Conservation (phyloP, 2,329 filamentous ascomycete genomes). For the Aureobasidium sp. region DNA sequence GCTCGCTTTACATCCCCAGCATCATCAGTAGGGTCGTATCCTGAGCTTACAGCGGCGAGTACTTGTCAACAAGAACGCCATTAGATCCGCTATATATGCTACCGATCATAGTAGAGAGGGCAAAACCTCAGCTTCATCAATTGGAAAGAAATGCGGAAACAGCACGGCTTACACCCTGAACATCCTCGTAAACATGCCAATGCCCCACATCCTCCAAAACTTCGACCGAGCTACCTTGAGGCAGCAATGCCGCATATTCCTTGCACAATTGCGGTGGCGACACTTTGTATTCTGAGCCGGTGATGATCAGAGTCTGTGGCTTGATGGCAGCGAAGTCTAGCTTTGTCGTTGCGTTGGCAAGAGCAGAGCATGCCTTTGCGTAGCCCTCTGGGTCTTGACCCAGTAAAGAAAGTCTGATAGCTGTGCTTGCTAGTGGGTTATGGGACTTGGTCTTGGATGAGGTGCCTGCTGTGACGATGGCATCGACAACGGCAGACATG, state of each 20-base stretch:
- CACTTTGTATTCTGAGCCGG: constrained; percentile 39
- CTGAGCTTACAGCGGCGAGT: no score
- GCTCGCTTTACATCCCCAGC: no score
- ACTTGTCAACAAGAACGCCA: no score
- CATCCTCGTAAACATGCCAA: constrained; percentile 45
- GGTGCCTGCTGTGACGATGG: constrained; percentile 29
- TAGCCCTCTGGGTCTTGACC: constrained; percentile 46
- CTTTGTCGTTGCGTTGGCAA: constrained; percentile 31
- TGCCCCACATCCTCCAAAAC: constrained; percentile 38
- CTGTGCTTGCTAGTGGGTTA: constrained; percentile 35
- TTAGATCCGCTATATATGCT: no score
- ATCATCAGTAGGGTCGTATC: no score
- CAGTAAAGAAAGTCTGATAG: constrained; percentile 37
- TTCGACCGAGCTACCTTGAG: constrained; percentile 18
- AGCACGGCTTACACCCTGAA: constrained; percentile 22
- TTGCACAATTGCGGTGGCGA: constrained; percentile 29
- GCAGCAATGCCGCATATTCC: constrained; percentile 25
- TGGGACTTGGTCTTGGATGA: constrained; percentile 29
- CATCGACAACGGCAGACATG: constrained; percentile 36
- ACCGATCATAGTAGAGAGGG: no score
- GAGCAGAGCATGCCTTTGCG: constrained; percentile 44
- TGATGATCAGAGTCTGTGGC: constrained; percentile 33
- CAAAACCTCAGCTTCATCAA: no score
- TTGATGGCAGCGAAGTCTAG: constrained; percentile 26
- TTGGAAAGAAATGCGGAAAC: no score